phyloP scores from a whole-genome alignment of 2,329 filamentous ascomycete genomes.

The Fusarium nygamai region DNA sequence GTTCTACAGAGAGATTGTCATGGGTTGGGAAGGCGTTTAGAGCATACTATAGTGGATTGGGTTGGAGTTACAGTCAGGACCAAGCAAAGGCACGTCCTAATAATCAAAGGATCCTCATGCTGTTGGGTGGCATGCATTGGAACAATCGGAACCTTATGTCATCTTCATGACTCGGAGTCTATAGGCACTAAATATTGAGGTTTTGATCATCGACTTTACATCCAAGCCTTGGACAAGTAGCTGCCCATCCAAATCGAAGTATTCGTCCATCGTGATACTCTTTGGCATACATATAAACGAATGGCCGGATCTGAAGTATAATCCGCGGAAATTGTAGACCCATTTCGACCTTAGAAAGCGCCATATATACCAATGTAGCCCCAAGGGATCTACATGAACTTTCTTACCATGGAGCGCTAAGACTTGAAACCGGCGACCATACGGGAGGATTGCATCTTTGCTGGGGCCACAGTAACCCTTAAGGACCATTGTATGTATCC shows the following conservation, averaged over 20 bases:
- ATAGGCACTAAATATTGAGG: neutral
- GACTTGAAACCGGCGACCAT: neutral
- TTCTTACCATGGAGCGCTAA: neutral
- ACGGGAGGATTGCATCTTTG: neutral
- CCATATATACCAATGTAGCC: neutral
- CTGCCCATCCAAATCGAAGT: neutral
- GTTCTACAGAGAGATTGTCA: constrained; percentile 7
- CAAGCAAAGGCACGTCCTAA: neutral
- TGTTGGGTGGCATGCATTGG: neutral
- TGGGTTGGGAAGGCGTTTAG: constrained; percentile 13
- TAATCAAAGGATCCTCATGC: neutral
- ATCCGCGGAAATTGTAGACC: neutral
- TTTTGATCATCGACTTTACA: neutral
- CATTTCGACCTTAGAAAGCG: neutral
- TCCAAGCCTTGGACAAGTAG: neutral
- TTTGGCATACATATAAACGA: neutral
- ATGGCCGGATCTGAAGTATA: neutral
- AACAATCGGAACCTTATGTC: neutral
- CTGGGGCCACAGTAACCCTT: neutral
- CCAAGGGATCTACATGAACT: neutral
- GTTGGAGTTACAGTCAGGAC: constrained; percentile 17
- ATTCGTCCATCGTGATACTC: neutral
- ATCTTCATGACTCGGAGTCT: neutral
- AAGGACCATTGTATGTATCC: neutral
- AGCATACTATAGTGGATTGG: neutral